phyloP scores from a whole-genome alignment of 1,139 yeast genomes.

The Kodamaea alishanica region DNA sequence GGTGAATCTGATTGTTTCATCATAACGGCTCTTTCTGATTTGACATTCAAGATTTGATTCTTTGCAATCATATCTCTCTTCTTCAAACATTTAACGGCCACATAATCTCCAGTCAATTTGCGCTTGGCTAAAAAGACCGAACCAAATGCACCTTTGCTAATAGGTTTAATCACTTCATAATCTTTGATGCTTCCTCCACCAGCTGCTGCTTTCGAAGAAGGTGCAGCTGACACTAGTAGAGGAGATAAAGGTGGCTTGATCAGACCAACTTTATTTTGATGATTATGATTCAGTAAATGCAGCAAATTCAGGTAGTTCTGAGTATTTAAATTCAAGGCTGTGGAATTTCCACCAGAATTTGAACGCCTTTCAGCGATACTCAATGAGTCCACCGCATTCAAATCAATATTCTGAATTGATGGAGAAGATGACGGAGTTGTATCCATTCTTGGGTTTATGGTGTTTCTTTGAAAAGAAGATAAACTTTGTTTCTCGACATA shows the following conservation, averaged over 20 bases:
- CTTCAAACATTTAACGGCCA: slow-evolving; percentile 90
- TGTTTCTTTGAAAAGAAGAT: slow-evolving; percentile 54
- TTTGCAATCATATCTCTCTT: slow-evolving; percentile 96
- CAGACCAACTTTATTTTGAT: slow-evolving; percentile 11
- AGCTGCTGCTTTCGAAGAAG: slow-evolving; percentile 43
- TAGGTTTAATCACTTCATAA: slow-evolving; percentile 87
- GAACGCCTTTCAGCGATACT: slow-evolving; percentile 15
- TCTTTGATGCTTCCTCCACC: slow-evolving; percentile 69
- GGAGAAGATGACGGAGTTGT: slow-evolving; percentile 50
- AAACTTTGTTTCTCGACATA: slow-evolving; percentile 46
- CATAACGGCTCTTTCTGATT: slow-evolving; percentile 94
- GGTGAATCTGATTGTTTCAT: slow-evolving; percentile 96
- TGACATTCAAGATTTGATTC: slow-evolving; percentile 91
- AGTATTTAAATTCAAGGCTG: slow-evolving; percentile 6
- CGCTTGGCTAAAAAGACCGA: slow-evolving; percentile 85
- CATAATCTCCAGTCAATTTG: slow-evolving; percentile 86
- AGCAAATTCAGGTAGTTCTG: slow-evolving; percentile 3
- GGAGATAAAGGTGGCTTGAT: slow-evolving; percentile 77
- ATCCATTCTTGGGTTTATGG: slow-evolving; percentile 20
- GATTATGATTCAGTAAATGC: slow-evolving; percentile 4
- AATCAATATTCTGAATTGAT: slow-evolving; percentile 15
- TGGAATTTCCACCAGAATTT: slow-evolving; percentile 15
- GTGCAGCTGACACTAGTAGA: slow-evolving; percentile 60
- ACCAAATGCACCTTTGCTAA: slow-evolving; percentile 97
- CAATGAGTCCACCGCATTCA: slow-evolving; percentile 7